phyloP scores from a whole-genome alignment of 768 basidiomycete species.

The Tephrocybe sp. region DNA sequence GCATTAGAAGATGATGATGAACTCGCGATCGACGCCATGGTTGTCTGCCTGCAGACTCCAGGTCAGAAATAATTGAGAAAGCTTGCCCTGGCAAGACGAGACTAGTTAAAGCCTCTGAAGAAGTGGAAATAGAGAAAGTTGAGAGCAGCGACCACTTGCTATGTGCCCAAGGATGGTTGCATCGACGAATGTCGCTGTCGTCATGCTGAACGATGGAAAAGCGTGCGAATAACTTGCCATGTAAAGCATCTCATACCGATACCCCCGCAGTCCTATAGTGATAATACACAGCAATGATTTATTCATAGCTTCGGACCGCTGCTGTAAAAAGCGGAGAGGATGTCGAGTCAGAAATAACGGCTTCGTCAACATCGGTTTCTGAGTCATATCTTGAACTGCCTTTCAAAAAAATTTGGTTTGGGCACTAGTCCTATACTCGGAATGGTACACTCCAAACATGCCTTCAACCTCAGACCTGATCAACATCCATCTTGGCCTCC shows the following conservation, averaged over 20 bases:
- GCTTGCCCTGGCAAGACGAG: slow-evolving; percentile 42
- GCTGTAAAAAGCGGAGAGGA: too few relatives aligned
- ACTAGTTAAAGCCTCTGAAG: slow-evolving; percentile 8
- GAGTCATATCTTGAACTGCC: neutral
- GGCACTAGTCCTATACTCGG: too few relatives aligned
- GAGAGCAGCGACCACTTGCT: slow-evolving; percentile 9
- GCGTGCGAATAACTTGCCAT: slow-evolving; percentile 11
- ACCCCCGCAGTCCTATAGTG: too few relatives aligned
- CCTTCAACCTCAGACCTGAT: neutral
- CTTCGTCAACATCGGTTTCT: too few relatives aligned
- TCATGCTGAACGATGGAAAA: slow-evolving; percentile 14
- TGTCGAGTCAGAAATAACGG: neutral
- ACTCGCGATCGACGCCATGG: slow-evolving; percentile 27
- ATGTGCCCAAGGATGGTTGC: neutral
- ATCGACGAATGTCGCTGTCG: slow-evolving; percentile 8
- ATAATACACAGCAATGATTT: too few relatives aligned
- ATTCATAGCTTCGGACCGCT: too few relatives aligned
- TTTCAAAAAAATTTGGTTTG: too few relatives aligned
- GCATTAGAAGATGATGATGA: slow-evolving; percentile 17
- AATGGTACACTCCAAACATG: too few relatives aligned
- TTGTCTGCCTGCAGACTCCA: slow-evolving; percentile 17
- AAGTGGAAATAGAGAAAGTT: slow-evolving; percentile 10
- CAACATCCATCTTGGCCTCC: slow-evolving; percentile 34
- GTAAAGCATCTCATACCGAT: too few relatives aligned
- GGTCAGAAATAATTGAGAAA: slow-evolving; percentile 20